Conservation (phyloP, 495 filamentous ascomycete genomes). For the Lepidopterella palustris region DNA sequence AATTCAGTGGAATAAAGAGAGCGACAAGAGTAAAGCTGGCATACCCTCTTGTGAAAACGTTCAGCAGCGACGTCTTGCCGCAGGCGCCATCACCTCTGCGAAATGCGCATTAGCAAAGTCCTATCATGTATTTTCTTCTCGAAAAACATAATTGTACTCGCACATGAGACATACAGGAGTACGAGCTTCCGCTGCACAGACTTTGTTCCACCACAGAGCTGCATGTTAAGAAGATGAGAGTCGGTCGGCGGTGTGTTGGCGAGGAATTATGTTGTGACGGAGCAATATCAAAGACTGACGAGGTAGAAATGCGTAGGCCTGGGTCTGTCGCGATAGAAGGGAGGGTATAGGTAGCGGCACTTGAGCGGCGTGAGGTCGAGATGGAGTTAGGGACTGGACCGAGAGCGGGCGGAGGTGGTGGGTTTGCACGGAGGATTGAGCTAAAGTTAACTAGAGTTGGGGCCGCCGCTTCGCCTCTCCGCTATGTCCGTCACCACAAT, state of each 20-base stretch:
- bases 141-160: background rate
- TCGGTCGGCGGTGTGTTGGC: slow-evolving; percentile 7
- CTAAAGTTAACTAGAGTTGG: background rate
- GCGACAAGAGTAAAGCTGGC: slow-evolving; percentile 14
- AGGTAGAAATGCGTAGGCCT: background rate
- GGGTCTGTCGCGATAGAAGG: background rate
- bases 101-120: slow-evolving; percentile 16
- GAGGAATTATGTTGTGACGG: background rate
- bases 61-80: slow-evolving; percentile 93
- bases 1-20: background rate
- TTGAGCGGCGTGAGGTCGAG: background rate
- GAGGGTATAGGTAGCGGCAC: background rate
- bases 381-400: background rate
- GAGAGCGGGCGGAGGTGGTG: background rate
- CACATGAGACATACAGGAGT: slow-evolving; percentile 62
- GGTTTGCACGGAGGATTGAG: background rate
- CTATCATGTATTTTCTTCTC: background rate
- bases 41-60: slow-evolving; percentile 97
- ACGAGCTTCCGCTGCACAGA: slow-evolving; percentile 96
- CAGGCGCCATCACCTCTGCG: slow-evolving; percentile 90
- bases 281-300: background rate
- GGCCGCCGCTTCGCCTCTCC: background rate
- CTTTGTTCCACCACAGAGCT: slow-evolving; percentile 60
- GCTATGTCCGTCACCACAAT: background rate
- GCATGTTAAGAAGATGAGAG: slow-evolving; percentile 44